A percentile compares a stretch with the other conserved stretches of the same genome.
Evolutionary conservation across 225 moss, liverwort and hornwort genomes (phyloP).

Genomic region (Antitrichia curtipendula): DNA sequence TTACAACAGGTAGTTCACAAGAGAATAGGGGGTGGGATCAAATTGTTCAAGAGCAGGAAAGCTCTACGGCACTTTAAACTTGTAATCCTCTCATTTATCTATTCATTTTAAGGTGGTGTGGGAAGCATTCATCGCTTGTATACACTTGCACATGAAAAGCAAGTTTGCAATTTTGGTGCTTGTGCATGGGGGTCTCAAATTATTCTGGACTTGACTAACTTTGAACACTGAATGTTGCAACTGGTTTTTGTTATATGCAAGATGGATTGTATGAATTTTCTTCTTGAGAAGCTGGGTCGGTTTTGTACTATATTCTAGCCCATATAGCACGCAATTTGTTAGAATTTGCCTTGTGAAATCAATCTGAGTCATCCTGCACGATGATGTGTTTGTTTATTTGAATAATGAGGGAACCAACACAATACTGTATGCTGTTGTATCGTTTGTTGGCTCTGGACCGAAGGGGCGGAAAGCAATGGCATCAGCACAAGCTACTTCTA

Average conservation of each 20-base stretch:
- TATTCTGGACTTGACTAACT: background rate
- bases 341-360: background rate
- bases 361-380: background rate
- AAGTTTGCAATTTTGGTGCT: background rate
- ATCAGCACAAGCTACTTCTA: background rate
- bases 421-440: background rate
- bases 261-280: background rate
- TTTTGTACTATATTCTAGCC: background rate
- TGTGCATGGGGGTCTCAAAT: background rate
- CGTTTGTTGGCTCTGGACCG: background rate
- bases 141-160: background rate
- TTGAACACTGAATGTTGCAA: background rate
- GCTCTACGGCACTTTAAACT: conserved; percentile 11
- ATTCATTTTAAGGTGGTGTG: background rate
- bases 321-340: background rate
- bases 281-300: background rate
- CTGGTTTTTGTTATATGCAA: background rate
- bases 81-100: background rate
- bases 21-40: conserved; percentile 23
- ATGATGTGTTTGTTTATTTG: background rate
- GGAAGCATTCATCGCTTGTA: background rate
- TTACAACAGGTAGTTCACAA: background rate
- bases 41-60: conserved; percentile 29
- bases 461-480: background rate
- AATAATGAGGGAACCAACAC: background rate